These are phyloP conservation scores for Lepidium aucheri DNA, from an alignment of 345 rosid genomes.

Conservation along the genomic window DNA sequence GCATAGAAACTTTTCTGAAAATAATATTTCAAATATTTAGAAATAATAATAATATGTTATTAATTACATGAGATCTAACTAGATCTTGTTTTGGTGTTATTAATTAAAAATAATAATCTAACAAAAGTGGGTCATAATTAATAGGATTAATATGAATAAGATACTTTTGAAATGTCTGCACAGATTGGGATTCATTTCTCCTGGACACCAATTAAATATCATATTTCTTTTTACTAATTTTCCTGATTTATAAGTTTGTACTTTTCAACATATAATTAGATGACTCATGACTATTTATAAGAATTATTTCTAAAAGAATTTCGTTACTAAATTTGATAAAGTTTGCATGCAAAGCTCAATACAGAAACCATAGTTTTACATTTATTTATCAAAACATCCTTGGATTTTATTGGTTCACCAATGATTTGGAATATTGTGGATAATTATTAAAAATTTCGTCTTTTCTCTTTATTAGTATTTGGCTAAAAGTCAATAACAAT, in stretches of 20 bases:
- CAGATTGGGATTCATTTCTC: constrained; percentile 16
- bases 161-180: constrained; percentile 5
- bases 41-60: neutral
- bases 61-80: constrained; percentile 17
- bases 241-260: neutral
- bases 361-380: neutral
- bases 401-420: neutral
- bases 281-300: neutral
- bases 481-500: neutral
- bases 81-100: neutral
- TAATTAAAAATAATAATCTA: neutral
- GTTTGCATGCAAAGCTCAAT: neutral
- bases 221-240: neutral
- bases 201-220: neutral
- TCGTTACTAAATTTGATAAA: too few relatives aligned
- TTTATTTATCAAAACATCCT: neutral
- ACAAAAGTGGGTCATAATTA: neutral
- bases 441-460: neutral
- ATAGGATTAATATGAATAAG: neutral
- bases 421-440: neutral
- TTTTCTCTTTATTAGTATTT: neutral
- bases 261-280: neutral
- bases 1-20: too few relatives aligned
- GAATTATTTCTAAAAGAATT: neutral
- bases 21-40: too few relatives aligned